Base-by-base conservation (phyloP, 2,329 filamentous ascomycete species). In the Colletotrichum caudatum region DNA sequence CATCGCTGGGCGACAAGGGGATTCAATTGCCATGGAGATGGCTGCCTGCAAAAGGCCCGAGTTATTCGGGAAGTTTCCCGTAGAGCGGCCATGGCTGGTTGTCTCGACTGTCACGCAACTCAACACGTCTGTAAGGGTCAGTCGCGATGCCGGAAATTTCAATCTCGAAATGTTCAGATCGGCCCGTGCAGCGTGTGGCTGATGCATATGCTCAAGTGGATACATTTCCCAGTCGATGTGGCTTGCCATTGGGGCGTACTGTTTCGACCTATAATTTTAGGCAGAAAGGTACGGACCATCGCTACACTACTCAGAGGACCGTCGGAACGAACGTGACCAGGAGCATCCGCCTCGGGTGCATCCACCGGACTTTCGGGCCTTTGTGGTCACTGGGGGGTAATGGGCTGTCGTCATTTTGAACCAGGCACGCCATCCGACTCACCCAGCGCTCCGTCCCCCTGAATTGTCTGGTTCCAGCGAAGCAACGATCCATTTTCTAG, bases 61-160 rank as follows among this genome's bases (percentile, higher is more conserved):
- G 78, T 78, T 71, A 80, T 58, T 74, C 83, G 83, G 76, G 78
- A 77, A 68, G 81, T 79, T 74, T 84, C 81, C 68, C 83, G 82
- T 75, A 82, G 76, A 70, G 79, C 81, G 64, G 84, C 79, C 84
- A 86, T 86, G 67, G 67, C 79, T 70, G 60, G 69, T 72, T 54
- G 71, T 66, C 56, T 62, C 37, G 53, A 46, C 54, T 61, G 54
- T 69, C 54, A 51, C 69, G 48, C 46, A 56, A 50, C 66, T 63
- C 58, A 41, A 29, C 65, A 57, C 59, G 65, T 72, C 69, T 69
- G 48, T 56, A 64, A 56, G 33, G 64, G 53, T 54, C 51, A 33
- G 63, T 71, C 70, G 72, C 66, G 72, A 74, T 60, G 61, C 70
- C 59, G 50, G 54, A 74, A 74, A 73, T 70, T 74, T 73, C 70